These are phyloP conservation scores for Ashbya aceris DNA, from an alignment of 1,139 yeast genomes.

Conservation along the genomic window DNA sequence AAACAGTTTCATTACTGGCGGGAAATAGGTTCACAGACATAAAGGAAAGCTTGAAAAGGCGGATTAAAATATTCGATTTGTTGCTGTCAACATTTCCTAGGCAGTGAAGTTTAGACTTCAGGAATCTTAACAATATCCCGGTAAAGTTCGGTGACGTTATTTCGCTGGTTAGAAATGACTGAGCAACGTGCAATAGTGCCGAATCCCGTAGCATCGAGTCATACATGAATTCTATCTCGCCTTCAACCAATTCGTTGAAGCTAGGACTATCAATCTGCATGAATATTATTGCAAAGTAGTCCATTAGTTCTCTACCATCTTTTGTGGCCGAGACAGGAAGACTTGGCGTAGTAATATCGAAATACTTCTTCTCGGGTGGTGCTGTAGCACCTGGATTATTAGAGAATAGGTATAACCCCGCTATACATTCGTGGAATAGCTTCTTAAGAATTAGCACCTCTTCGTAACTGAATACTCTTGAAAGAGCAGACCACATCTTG, in stretches of 20 bases:
- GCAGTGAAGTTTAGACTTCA: conserved; percentile 63
- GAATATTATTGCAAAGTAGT: conserved; percentile 86
- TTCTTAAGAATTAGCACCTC: conserved; percentile 71
- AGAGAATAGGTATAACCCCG: conserved; percentile 71
- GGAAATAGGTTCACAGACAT: conserved; percentile 95
- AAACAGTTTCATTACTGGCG: conserved; percentile 72
- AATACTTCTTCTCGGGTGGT: conserved; percentile 30
- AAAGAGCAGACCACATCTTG: conserved; percentile 78
- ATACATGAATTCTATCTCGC: conserved; percentile 71
- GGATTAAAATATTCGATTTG: conserved; percentile 70
- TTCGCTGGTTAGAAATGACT: conserved; percentile 87
- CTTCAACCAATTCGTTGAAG: conserved; percentile 81
- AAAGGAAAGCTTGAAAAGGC: conserved; percentile 83
- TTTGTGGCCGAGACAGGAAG: conserved; percentile 79
- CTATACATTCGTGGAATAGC: conserved; percentile 75
- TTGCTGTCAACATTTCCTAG: conserved; percentile 74
- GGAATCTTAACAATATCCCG: conserved; percentile 71
- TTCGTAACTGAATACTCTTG: conserved; percentile 72
- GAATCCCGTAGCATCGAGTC: conserved; percentile 77
- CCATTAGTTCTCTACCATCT: conserved; percentile 94
- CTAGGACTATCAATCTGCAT: conserved; percentile 93
- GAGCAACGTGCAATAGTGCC: conserved; percentile 83
- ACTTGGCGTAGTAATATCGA: conserved; percentile 74
- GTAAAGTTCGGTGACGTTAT: conserved; percentile 88
- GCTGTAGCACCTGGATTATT: conserved; percentile 35